phyloP scores from a whole-genome alignment of 192 early-diverging fungal species.

The Gaertneriomyces semiglobifer region DNA sequence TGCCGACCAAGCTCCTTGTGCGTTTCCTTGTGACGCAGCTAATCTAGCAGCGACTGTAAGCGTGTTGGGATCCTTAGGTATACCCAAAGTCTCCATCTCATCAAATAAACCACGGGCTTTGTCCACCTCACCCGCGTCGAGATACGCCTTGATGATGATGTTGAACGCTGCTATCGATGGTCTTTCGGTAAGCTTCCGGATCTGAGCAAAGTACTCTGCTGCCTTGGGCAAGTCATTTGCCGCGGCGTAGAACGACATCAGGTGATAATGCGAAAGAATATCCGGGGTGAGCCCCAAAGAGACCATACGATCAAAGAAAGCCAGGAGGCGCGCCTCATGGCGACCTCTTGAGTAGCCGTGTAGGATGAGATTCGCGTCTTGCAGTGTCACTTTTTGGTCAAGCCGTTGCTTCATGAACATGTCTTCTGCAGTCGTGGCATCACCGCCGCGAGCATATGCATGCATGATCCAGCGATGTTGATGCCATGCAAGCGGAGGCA shows the following conservation, averaged over 20 bases:
- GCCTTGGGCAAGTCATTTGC: not conserved
- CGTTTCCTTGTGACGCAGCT: not conserved
- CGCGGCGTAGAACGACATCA: slow-evolving; percentile 1
- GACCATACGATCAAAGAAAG: not conserved
- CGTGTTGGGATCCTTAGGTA: not conserved
- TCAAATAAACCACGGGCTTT: not conserved
- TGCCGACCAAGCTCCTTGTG: not conserved
- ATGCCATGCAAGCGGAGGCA: not conserved
- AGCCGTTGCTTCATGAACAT: not conserved
- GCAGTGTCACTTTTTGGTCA: not conserved
- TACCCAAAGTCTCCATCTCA: not conserved
- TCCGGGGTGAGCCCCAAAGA: not conserved
- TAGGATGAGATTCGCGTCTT: not conserved
- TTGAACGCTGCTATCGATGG: not conserved
- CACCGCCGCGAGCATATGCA: not conserved
- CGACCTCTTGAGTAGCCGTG: slow-evolving; percentile 4
- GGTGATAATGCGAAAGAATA: not conserved
- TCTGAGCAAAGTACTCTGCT: not conserved
- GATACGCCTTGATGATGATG: not conserved
- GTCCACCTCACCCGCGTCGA: not conserved
- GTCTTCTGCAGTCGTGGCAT: not conserved
- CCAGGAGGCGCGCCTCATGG: not conserved
- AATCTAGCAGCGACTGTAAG: not conserved
- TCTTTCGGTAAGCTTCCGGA: not conserved
- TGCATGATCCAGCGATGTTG: not conserved